Evolutionary conservation across 257 asterid genomes (phyloP), one percentile per base, ranked within the genome.

Genomic region (Penstemon eatonii): DNA sequence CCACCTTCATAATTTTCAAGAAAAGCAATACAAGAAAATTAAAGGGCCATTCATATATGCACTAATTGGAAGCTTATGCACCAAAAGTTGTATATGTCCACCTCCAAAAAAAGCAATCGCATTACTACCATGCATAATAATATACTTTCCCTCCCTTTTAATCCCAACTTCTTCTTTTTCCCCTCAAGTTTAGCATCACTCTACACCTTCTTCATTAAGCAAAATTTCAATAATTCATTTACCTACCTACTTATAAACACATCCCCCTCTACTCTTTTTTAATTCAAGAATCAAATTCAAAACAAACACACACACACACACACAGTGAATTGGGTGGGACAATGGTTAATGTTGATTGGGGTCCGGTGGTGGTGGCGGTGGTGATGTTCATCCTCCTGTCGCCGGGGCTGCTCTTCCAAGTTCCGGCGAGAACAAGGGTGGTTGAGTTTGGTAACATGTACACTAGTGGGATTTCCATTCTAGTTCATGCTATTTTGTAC

Each of bases 281-380:
- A 25, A 25, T 25, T 25, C 33, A 25, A 25, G 33, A 25, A 25
- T 2, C 33, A 25, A 25, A 25, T 25, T 25, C 33, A 25, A 25
- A 25, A 25, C 1, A 25, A 25, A 25, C 33, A 25, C 33, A 25
- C 33, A 25, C 33, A 25, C 33, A 25, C 33, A 25, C 0, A 25
- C 33, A 25, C 2, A 25, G 33, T 25, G 33, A 25, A 25, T 25
- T 25, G 33, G 33, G 33, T 25, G 33, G 2, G 33, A 25, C 2
- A 25, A 25, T 25, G 33, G 33, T 25, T 1, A 66, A 51, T 41
- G 82, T 80, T 0, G 96, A 91, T 57, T 89, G 96, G 95, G 96
- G 98, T 10, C 96, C 97, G 5, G 97, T 87, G 76, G 89, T 85
- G 74, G 96, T 87, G 66, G 98, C 96, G 25, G 97, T 87, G 81